A percentile compares a stretch with the other conserved stretches of the same genome.
Conservation (phyloP, 257 asterid species). For the Orobanche coerulescens region DNA sequence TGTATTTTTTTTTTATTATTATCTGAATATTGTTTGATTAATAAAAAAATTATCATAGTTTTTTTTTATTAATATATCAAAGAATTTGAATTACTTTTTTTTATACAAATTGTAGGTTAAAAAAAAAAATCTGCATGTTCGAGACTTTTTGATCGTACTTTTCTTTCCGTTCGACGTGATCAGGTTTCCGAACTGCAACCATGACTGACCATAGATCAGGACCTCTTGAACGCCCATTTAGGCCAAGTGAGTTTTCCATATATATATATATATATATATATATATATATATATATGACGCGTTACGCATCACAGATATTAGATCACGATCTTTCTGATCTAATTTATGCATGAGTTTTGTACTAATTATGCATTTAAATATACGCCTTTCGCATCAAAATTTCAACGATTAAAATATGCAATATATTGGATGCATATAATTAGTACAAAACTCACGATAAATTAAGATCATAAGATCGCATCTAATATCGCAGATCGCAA, state of each 20-base stretch:
- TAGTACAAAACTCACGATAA: too few relatives aligned
- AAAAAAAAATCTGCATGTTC: slow-evolving; percentile 37
- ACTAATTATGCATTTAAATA: too few relatives aligned
- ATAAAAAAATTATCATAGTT: not conserved
- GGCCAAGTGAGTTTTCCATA: slow-evolving; percentile 45
- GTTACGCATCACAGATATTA: too few relatives aligned
- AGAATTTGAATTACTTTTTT: not conserved
- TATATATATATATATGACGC: too few relatives aligned
- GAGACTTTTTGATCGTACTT: slow-evolving; percentile 24
- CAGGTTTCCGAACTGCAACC: slow-evolving; percentile 38
- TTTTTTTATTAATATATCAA: not conserved
- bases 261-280: too few relatives aligned
- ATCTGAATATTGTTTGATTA: not conserved
- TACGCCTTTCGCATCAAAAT: too few relatives aligned
- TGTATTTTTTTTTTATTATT: not conserved
- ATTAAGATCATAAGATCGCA: too few relatives aligned
- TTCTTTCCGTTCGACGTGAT: slow-evolving; percentile 17
- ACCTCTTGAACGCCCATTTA: slow-evolving; percentile 47
- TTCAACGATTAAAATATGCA: too few relatives aligned
- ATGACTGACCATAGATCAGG: slow-evolving; percentile 65
- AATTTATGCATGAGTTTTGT: too few relatives aligned
- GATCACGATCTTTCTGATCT: too few relatives aligned
- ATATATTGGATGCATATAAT: too few relatives aligned
- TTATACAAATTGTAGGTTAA: slow-evolving; percentile 26
- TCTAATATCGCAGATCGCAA: too few relatives aligned